Percentiles rank a stretch among this genome's conserved stretches.
Evolutionary conservation across 495 filamentous ascomycete species (phyloP).

Genomic region (Cladorrhinum samala): DNA sequence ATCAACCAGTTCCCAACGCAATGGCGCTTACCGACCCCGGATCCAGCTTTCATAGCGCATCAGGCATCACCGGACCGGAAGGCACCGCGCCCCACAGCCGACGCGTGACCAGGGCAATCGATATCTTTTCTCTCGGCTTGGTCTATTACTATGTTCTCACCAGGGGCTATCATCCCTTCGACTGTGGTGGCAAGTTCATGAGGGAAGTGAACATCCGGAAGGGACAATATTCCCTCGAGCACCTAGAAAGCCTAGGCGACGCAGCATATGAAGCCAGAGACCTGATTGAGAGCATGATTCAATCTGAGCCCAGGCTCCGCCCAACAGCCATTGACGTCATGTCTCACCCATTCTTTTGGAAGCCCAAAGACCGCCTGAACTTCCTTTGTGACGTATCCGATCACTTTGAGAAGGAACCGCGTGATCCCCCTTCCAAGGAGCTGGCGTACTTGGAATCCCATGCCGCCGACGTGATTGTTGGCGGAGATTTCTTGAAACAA

Average conservation of each 20-base stretch:
- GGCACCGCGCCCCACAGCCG: constrained; percentile 34
- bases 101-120: constrained; percentile 88
- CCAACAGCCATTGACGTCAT: constrained; percentile 72
- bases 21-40: constrained; percentile 30
- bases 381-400: constrained; percentile 94
- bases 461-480: constrained; percentile 31
- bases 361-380: constrained; percentile 71
- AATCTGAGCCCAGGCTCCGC: constrained; percentile 60
- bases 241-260: constrained; percentile 65
- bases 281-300: constrained; percentile 78
- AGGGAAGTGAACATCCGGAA: constrained; percentile 95
- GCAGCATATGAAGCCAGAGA: constrained; percentile 82
- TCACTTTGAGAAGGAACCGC: constrained; percentile 85
- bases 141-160: constrained; percentile 97
- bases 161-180: constrained; percentile 86
- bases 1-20: constrained; percentile 21
- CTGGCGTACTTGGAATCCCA: constrained; percentile 53
- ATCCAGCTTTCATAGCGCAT: constrained; percentile 41
- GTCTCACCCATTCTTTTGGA: constrained; percentile 96
- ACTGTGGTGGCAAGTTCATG: constrained; percentile 87
- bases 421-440: constrained; percentile 65
- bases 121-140: constrained; percentile 92
- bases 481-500: constrained; percentile 65
- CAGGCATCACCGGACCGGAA: constrained; percentile 40
- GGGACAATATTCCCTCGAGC: constrained; percentile 65